Base-by-base conservation (phyloP, 495 filamentous ascomycete species). In the Tricharina praecox region DNA sequence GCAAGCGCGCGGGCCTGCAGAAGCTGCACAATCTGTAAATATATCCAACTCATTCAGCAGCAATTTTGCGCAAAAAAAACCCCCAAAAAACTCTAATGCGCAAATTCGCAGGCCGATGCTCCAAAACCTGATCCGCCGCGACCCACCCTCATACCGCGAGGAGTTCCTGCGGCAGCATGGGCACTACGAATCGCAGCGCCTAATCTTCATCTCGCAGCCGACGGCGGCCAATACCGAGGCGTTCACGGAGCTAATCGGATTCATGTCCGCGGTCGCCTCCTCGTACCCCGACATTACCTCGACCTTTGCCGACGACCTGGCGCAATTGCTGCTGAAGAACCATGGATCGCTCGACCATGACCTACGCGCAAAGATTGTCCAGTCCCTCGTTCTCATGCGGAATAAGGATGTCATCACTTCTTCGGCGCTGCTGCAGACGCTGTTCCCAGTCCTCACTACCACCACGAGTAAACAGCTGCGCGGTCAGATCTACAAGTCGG, bases 361-460 rank as follows among this genome's bases (percentile, higher is more conserved):
- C 28, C 63, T 96, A 44, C 71, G 92, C 8, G 92, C 95, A 58
- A 96, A 96, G 70, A 72, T 96, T 47, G 88, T 96, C 1, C 83
- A 85, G 24, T 92, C 83, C 61, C 67, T 99, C 53, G 81, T 87
- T 19, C 68, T 99, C 28, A 63, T 96, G 45, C 73, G 82, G 42
- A 84, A 88, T 58, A 97, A 97, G 64, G 85, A 93, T 18, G 71
- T 94, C 19, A 74, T 97, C 42, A 81, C 94, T 60, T 93, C 85
- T 23, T 69, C 77, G 44, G 75, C 70, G 45, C 70, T 96, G 3
- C 69, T 96, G 8, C 82, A 88, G 49, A 88, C 82, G 1, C 69
- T 97, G 10, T 95, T 95, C 64, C 86, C 92, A 1, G 84, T 99
- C 53, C 76, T 96, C 35, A 75, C 85, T 10, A 67, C 77, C 23